Evolutionary conservation across 108 stramenopile genomes (phyloP).

Genomic region (Nannochloropsis gaditana): DNA sequence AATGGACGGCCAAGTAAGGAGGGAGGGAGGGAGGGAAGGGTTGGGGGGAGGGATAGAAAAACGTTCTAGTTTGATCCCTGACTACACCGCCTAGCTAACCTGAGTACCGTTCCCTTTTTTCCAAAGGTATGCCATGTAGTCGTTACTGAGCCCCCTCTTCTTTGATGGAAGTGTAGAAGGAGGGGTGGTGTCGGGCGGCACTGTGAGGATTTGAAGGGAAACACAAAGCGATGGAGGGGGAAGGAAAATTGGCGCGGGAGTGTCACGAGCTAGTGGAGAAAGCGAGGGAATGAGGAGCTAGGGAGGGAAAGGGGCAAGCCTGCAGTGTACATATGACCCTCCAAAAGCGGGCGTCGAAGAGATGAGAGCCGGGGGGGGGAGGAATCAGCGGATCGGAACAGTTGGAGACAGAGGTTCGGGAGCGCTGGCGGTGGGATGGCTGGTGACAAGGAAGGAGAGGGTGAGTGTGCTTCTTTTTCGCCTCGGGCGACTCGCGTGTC

Average conservation of each 20-base stretch:
- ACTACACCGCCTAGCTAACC: neutral
- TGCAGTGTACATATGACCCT: neutral
- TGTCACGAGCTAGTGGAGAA: neutral
- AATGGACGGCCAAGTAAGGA: constrained; percentile 57
- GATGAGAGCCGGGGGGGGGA: too few species aligned
- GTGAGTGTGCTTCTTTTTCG: neutral
- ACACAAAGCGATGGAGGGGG: neutral
- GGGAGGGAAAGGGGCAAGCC: neutral
- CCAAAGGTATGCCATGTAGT: neutral
- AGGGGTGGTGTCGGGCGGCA: neutral
- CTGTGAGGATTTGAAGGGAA: neutral
- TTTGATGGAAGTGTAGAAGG: neutral
- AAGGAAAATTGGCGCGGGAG: neutral
- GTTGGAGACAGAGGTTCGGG: too few species aligned
- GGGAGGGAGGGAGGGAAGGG: constrained; percentile 1
- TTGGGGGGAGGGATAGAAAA: neutral
- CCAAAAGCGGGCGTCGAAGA: neutral
- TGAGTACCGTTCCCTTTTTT: neutral
- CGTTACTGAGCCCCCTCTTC: neutral
- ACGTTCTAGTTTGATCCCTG: neutral
- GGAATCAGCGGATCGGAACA: too few species aligned
- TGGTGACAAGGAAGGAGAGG: neutral
- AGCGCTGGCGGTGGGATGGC: too few species aligned
- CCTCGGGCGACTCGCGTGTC: neutral
- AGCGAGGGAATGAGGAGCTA: neutral